Base-by-base conservation (phyloP, 2,329 filamentous ascomycete species). In the Curvularia spicifera region DNA sequence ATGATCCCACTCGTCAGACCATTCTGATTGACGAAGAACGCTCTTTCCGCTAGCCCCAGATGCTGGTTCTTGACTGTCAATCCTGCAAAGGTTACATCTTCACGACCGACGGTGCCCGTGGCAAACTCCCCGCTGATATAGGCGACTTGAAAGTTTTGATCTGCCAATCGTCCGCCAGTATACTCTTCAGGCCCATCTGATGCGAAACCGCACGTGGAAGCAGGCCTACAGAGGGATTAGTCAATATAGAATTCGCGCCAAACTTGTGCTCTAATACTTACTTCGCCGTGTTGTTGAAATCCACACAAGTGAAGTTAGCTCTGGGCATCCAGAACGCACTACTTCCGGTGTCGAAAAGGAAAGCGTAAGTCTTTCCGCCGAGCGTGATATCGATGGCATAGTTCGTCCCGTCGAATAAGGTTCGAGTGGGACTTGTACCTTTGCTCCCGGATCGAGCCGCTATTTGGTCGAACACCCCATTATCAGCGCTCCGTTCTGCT, bases 41-140 rank as follows among this genome's bases (percentile, higher is more conserved):
- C 22, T 5, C 39, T 43, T 1, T 13, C 8, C 1, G 28, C 49
- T 8, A 51, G 22, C n/a, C n/a, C 29, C n/a, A 51, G 20, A 29
- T 51, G 26, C 39, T 51, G 49, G 33, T 51, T 33, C 18, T 13
- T n/a, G 26, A 51, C 49, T 1, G 37, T 43, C 49, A 51, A 29
- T 7, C 49, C 49, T 18, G 37, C 49, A 15, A 51, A 43, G 35
- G 37, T 42, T 5, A 51, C 49, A 9, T 51, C 26, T 24, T 51
- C 49, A 1, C 28, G 49, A 51, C 49, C 49, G 7, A 43, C 49
- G 31, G 40, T 31, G 28, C 49, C 49, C 4, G n/a, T 43, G 15
- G 26, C 39, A 20, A 51, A 51, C 2, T 51, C 49, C 6, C 37
- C 39, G 5, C 12, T n/a, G 18, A 29, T 10, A 33, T 51, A 51